Conservation (phyloP, 2,329 filamentous ascomycete species). For the Colletotrichum eleusines region DNA sequence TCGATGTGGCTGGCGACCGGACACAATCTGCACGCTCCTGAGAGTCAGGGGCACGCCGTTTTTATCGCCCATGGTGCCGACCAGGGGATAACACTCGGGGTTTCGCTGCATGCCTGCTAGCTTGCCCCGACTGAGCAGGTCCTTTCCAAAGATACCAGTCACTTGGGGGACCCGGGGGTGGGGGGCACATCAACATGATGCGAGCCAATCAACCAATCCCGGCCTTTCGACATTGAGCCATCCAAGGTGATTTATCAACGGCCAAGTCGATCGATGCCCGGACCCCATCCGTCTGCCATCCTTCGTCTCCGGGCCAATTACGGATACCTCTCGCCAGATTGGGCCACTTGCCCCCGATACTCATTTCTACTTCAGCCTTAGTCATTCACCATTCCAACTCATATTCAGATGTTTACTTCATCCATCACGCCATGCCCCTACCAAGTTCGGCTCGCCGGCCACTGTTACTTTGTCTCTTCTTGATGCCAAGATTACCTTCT, state of each 20-base stretch:
- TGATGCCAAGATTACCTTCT: constrained; percentile 12
- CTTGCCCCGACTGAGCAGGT: constrained; percentile 39
- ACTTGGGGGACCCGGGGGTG: background rate
- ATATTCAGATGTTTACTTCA: background rate
- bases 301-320: constrained; percentile 17
- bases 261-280: constrained; percentile 22
- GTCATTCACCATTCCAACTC: background rate
- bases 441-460: background rate
- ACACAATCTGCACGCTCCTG: background rate
- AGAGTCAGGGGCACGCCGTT: background rate
- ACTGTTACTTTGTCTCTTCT: constrained; percentile 5
- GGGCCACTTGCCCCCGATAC: constrained; percentile 8
- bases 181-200: constrained; percentile 25
- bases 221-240: constrained; percentile 17
- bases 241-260: constrained; percentile 26
- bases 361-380: constrained; percentile 15
- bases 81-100: constrained; percentile 2
- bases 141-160: constrained; percentile 13
- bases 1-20: background rate
- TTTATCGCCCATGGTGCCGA: background rate
- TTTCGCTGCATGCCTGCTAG: constrained; percentile 35
- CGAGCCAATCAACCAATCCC: constrained; percentile 27
- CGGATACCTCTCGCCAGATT: background rate
- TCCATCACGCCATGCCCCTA: constrained; percentile 13
- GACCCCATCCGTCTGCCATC: constrained; percentile 24